A percentile compares a stretch with the other conserved stretches of the same genome.
phyloP scores from a whole-genome alignment of 225 moss, liverwort and hornwort species.

The Asterella californica region DNA sequence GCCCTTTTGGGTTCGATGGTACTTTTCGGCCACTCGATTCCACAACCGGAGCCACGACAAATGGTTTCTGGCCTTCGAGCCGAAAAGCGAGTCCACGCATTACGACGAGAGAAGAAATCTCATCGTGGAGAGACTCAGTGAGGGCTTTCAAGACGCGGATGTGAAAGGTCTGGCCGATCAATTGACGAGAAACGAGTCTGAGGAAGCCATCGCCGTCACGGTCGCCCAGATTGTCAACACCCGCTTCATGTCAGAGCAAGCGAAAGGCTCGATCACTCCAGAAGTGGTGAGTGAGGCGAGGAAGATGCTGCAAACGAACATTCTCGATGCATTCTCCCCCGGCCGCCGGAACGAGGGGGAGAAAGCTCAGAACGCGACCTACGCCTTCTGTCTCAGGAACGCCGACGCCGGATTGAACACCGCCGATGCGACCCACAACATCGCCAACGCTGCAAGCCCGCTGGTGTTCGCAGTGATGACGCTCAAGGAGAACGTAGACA shows the following conservation, averaged over 20 bases:
- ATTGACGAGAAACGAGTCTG: slow-evolving; percentile 8
- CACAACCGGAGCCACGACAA: slow-evolving; percentile 21
- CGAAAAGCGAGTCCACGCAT: slow-evolving; percentile 17
- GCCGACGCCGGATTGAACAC: slow-evolving; percentile 15
- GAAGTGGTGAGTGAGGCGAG: slow-evolving; percentile 13
- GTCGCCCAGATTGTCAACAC: slow-evolving; percentile 29
- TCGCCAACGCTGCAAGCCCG: neutral
- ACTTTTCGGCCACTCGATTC: slow-evolving; percentile 30
- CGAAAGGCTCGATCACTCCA: neutral
- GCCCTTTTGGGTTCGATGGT: slow-evolving; percentile 24
- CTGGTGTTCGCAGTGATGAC: slow-evolving; percentile 20
- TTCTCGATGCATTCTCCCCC: slow-evolving; percentile 22
- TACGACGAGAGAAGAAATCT: slow-evolving; percentile 14
- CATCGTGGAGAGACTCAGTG: neutral
- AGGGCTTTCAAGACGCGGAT: neutral
- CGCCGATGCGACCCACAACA: slow-evolving; percentile 21
- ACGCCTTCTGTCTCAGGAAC: slow-evolving; percentile 22
- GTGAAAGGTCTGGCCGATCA: neutral
- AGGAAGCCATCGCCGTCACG: slow-evolving; percentile 28
- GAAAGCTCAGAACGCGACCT: slow-evolving; percentile 26
- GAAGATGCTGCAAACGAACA: slow-evolving; percentile 12
- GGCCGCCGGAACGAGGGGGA: slow-evolving; percentile 16
- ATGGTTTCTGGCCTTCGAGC: slow-evolving; percentile 9
- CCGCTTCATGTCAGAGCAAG: neutral
- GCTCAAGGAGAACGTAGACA: slow-evolving; percentile 24